A percentile compares a stretch with the other conserved stretches of the same genome.
These are phyloP conservation scores for Mortierella sp. DNA, from an alignment of 371 early-diverging fungal genomes.

Conservation along the genomic window DNA sequence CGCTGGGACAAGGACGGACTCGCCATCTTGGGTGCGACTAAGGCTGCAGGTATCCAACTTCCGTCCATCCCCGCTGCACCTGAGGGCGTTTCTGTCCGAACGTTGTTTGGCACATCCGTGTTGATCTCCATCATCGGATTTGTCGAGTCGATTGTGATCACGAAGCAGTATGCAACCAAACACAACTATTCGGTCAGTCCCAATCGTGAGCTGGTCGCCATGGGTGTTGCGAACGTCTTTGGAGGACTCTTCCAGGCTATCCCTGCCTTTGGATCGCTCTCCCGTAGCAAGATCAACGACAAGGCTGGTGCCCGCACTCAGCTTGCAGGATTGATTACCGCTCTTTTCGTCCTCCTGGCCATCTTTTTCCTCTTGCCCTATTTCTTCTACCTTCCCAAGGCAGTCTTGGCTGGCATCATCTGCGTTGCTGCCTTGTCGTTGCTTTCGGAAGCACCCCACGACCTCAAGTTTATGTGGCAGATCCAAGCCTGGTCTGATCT, in stretches of 20 bases:
- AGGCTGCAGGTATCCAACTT: conserved; percentile 67
- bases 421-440: conserved; percentile 87
- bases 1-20: conserved; percentile 79
- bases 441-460: conserved; percentile 82
- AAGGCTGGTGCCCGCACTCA: conserved; percentile 91
- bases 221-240: conserved; percentile 86
- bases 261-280: conserved; percentile 92
- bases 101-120: conserved; percentile 63
- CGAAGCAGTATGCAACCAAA: conserved; percentile 88
- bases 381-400: conserved; percentile 89
- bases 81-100: conserved; percentile 71
- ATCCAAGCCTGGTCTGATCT: conserved; percentile 91
- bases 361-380: conserved; percentile 81
- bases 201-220: conserved; percentile 94
- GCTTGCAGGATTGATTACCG: conserved; percentile 85
- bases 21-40: conserved; percentile 78
- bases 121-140: conserved; percentile 94
- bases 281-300: conserved; percentile 91
- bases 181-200: conserved; percentile 91
- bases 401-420: conserved; percentile 88
- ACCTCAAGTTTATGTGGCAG: conserved; percentile 82
- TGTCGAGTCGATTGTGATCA: conserved; percentile 93
- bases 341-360: conserved; percentile 78
- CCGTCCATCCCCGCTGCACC: conserved; percentile 74
- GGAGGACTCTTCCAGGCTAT: conserved; percentile 87